Base-by-base conservation (phyloP, 257 asterid genomes). In the Solanum habrochaites region DNA sequence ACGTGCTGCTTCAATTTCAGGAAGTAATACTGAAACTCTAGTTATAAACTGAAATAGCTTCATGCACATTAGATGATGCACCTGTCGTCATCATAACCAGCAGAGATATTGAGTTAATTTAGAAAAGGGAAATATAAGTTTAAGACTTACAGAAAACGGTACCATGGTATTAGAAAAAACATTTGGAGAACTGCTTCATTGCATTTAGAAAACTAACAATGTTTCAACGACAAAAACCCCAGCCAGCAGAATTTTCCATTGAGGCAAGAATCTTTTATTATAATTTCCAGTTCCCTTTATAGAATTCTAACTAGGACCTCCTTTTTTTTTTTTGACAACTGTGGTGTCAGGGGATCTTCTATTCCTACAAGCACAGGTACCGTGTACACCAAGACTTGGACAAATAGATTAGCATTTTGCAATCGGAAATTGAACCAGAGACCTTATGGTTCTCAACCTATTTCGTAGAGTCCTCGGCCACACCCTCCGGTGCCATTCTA, bases 1-100 rank as follows among this genome's bases (percentile, higher is more conserved):
- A 23, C 97, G 94, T 27, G 94, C 95, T 74, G 92, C 97, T 93
- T 97, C 99, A 47, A 92, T 91, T 88, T 93, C 94, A 18, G 95
- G 97, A 87, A 91, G 86, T 83, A 93, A 91, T 90, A 88, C 86
- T 5, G 89, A 90, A 88, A 92, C 93, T 83, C 88, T 88, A 23
- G 15, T 82, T 40, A 93, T 91, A 88, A 93, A 83, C 74, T 90
- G 86, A 37, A 87, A 83, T 70, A 97, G 88, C 83, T 95, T 94
- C 32, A 92, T 88, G 89, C 98, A 96, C 96, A 95, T 91, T 86
- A 84, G 91, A 88, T 88, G 85, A 90, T 97, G 99, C 89, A 95
- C 98, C 99, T 97, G 95, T 86, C 85, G 87, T 87, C 85, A 87
- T 89, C 43, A 40, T 64, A 69, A 62, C 87, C 78, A 85, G 11